Conservation (phyloP, 2,329 filamentous ascomycete species). For the Aspergillus sp. region DNA sequence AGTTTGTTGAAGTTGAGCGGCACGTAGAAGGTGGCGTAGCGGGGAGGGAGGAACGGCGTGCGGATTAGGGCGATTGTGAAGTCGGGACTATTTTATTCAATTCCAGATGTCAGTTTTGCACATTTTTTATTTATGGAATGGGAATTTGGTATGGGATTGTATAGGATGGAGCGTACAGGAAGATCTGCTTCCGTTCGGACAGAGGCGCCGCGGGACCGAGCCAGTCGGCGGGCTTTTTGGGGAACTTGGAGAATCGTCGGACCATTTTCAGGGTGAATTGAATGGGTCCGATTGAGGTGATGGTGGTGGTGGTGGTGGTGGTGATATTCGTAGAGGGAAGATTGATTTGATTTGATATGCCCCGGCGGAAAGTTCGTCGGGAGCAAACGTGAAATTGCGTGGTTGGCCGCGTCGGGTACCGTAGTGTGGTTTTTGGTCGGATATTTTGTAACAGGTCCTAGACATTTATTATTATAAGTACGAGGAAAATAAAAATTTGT, state of each 20-base stretch:
- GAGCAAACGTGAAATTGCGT: constrained; percentile 29
- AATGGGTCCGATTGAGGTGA: constrained; percentile 6
- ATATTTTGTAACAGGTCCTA: background rate
- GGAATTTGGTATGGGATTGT: too few species aligned
- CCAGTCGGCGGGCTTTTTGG: constrained; percentile 30
- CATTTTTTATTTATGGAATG: too few species aligned
- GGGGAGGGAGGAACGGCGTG: constrained; percentile 70
- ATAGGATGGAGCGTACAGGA: constrained; percentile 47
- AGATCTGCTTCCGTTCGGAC: constrained; percentile 49
- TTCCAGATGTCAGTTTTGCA: too few species aligned
- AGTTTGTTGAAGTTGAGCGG: constrained; percentile 94
- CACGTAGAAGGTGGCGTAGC: constrained; percentile 85
- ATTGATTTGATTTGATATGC: background rate
- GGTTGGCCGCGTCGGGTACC: constrained; percentile 38
- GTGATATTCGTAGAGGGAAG: background rate
- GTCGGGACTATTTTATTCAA: constrained; percentile 62
- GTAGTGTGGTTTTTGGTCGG: constrained; percentile 16
- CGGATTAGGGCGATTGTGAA: constrained; percentile 79
- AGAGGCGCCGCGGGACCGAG: constrained; percentile 28
- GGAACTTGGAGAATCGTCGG: constrained; percentile 30
- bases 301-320: constrained; percentile 7
- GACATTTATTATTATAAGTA: too few species aligned
- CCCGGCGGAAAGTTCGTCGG: constrained; percentile 31
- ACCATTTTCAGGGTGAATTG: constrained; percentile 28
- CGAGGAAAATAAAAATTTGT: background rate